Evolutionary conservation across 2,329 filamentous ascomycete species (phyloP).

Genomic region (Aspergillus brunneoviolaceus): DNA sequence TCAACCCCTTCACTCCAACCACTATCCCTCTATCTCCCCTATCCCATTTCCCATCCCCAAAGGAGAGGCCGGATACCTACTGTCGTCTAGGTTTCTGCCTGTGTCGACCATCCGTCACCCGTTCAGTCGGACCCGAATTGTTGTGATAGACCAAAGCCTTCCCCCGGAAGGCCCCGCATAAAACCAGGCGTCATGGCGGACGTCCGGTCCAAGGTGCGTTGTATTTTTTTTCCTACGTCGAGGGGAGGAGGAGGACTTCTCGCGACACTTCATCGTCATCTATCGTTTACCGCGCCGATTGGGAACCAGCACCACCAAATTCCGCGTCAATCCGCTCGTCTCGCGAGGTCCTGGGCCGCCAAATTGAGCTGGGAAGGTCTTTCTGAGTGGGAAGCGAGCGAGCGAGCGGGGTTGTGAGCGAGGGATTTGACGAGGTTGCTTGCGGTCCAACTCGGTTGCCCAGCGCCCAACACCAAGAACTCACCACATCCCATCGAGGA

Average conservation of each 20-base stretch:
- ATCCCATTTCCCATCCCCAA: constrained; percentile 8
- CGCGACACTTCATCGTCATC: not conserved
- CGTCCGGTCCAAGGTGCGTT: constrained; percentile 54
- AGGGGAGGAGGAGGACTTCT: not conserved
- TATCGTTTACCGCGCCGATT: not conserved
- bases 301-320: not conserved
- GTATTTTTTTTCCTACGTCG: not conserved
- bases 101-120: constrained; percentile 24
- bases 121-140: constrained; percentile 40
- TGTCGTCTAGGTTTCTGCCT: constrained; percentile 37
- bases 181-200: constrained; percentile 52
- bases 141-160: constrained; percentile 51
- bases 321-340: not conserved
- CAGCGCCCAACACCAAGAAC: not conserved
- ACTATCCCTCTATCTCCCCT: constrained; percentile 11
- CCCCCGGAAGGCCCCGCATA: constrained; percentile 50
- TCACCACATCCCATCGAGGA: not conserved
- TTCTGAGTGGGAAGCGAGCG: not conserved
- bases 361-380: not conserved
- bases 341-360: not conserved
- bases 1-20: constrained; percentile 29
- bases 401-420: constrained; percentile 7
- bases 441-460: not conserved
- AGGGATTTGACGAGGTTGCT: not conserved
- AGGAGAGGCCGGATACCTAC: constrained; percentile 33